Conservation (phyloP, 2,329 filamentous ascomycete species). For the Microsporum ferrugineum region DNA sequence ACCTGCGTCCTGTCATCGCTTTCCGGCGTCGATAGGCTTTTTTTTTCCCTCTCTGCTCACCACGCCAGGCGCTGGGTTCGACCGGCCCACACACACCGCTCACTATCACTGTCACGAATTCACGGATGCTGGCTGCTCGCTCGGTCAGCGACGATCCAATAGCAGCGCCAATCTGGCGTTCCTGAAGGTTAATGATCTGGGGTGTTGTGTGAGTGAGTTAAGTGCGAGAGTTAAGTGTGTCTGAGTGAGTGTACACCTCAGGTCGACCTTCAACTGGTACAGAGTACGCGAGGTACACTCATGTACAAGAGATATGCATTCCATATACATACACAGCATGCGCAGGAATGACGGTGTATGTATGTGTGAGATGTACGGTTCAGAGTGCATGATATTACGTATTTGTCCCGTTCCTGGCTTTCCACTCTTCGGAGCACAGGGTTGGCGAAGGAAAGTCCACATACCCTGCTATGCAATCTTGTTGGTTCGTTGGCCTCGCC, state of each 20-base stretch:
- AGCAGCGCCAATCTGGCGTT: constrained; percentile 4
- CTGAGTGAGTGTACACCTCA: background rate
- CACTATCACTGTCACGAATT: background rate
- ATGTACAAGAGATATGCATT: background rate
- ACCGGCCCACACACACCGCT: background rate
- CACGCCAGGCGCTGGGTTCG: background rate
- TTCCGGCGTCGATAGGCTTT: background rate
- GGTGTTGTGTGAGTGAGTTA: background rate
- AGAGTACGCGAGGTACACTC: background rate
- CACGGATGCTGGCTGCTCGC: constrained; percentile 1
- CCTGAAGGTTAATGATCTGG: constrained; percentile 1
- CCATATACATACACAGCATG: background rate
- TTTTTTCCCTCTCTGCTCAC: no score
- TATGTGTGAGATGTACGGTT: background rate
- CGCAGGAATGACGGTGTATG: background rate
- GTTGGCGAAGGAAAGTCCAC: background rate
- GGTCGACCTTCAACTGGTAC: background rate
- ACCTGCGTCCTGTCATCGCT: background rate
- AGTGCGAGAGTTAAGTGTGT: background rate
- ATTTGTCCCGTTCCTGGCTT: constrained; percentile 2
- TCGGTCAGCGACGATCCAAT: constrained; percentile 3
- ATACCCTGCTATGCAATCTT: background rate
- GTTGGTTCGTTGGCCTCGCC: background rate
- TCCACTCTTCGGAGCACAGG: background rate
- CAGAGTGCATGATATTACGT: background rate